Conservation (phyloP, 306 rosid species). For the Pyrus bretschneideri region DNA sequence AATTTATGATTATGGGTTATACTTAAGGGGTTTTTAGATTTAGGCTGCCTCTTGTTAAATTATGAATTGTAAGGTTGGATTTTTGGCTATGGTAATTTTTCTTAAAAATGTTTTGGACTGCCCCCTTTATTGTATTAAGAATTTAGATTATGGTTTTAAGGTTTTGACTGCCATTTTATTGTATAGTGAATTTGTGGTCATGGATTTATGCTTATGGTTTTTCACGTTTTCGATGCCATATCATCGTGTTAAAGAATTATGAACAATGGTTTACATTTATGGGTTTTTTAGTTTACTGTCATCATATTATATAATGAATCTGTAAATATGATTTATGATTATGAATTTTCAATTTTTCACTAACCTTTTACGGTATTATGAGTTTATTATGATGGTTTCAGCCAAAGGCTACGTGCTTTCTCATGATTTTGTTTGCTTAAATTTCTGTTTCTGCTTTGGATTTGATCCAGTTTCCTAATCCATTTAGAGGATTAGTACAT, state of each 20-base stretch:
- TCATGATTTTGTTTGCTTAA: neutral
- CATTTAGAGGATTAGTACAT: neutral
- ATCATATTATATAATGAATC: neutral
- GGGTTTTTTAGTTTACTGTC: neutral
- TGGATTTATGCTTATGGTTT: neutral
- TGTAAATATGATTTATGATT: neutral
- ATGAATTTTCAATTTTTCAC: neutral
- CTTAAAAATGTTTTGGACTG: too few relatives aligned
- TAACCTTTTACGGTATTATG: neutral
- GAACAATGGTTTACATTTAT: neutral
- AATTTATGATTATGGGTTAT: neutral
- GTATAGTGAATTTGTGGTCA: neutral
- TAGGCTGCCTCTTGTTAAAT: neutral
- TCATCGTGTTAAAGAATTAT: neutral
- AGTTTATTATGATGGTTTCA: neutral
- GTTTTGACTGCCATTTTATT: neutral
- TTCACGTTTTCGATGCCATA: too few relatives aligned
- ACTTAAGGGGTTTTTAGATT: neutral
- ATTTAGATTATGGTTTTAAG: neutral
- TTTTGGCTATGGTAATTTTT: neutral
- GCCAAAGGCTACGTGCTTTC: neutral
- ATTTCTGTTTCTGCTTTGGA: neutral
- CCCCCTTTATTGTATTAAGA: too few relatives aligned
- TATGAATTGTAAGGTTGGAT: neutral
- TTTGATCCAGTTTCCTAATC: neutral